These are phyloP conservation scores for Phytophthora tubulina DNA, from an alignment of 352 stramenopile species.

Conservation along the genomic window DNA sequence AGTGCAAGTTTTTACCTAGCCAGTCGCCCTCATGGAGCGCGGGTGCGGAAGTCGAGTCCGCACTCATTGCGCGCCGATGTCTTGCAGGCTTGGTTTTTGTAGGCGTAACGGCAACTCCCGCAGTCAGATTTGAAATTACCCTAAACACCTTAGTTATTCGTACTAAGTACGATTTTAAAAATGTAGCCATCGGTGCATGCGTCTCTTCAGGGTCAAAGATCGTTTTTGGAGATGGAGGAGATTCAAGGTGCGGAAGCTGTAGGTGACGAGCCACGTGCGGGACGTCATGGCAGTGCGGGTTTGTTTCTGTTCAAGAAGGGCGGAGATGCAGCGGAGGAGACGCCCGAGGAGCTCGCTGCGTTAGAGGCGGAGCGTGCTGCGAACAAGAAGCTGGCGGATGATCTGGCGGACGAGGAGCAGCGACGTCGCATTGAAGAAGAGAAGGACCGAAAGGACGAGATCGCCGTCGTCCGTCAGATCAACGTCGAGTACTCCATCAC, in stretches of 20 bases:
- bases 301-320: slow-evolving; percentile 67
- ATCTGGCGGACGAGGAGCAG: slow-evolving; percentile 67
- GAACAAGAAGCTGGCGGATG: slow-evolving; percentile 68
- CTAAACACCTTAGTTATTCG: not conserved
- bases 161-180: slow-evolving; percentile 12
- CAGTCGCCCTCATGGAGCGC: slow-evolving; percentile 45
- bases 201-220: slow-evolving; percentile 34
- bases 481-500: slow-evolving; percentile 75
- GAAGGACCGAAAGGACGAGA: slow-evolving; percentile 65
- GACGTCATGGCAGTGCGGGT: slow-evolving; percentile 56
- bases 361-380: slow-evolving; percentile 49
- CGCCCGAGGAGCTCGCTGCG: slow-evolving; percentile 43
- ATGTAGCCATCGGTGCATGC: slow-evolving; percentile 26
- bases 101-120: not conserved
- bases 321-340: slow-evolving; percentile 48
- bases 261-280: slow-evolving; percentile 9
- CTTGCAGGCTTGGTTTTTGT: slow-evolving; percentile 11
- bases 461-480: slow-evolving; percentile 75
- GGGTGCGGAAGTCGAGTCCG: slow-evolving; percentile 1
- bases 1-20: slow-evolving; percentile 47
- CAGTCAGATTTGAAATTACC: not conserved
- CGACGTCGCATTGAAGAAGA: slow-evolving; percentile 61
- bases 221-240: slow-evolving; percentile 24
- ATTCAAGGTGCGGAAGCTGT: not conserved
- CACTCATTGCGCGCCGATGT: slow-evolving; percentile 17